Evolutionary conservation across 2,329 filamentous ascomycete genomes (phyloP), one percentile per base, ranked within the genome.

Genomic region (Mollisia scopiformis): DNA sequence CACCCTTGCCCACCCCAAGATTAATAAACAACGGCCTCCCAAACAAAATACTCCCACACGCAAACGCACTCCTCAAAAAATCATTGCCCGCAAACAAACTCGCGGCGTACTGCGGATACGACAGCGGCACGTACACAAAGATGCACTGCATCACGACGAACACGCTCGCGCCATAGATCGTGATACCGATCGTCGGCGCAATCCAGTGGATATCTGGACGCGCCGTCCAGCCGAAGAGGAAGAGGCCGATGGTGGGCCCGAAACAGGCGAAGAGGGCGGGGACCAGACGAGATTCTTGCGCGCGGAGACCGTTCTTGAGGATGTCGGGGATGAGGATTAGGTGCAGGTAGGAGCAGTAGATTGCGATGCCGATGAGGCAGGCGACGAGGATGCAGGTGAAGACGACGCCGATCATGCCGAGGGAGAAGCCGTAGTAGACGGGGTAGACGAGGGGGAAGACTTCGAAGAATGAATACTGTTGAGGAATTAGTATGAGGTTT

Each of bases 391-490:
- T 79, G 65, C 81, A 84, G 52, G 86, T 75, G 76, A 89, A 89
- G 47, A 86, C 80, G 10, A 88, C 79, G 30, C 86, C 85, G 63
- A 84, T 75, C 64, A 85, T 71, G 37, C 85, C 85, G 2, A 83
- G 73, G 61, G 78, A 82, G 80, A 90, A 88, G 69, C 76, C 73
- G 74, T 90, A 89, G 68, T 81, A 76, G 39, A 78, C 78, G 2
- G 80, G 79, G 71, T 87, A 90, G 58, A 89, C 85, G 14, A 88
- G 75, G 3, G 86, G 86, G 72, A 89, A 89, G n/a, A 83, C 83
- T 68, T 89, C 86, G 70, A 89, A 89, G 75, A 82, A 89, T 43
- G 78, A 81, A 68, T 85, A 85, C n/a, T n/a, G n/a, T n/a, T n/a
- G n/a, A n/a, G n/a, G n/a, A n/a, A n/a, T n/a, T n/a, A n/a, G n/a